These are phyloP conservation scores for Orbilia javanica DNA, from an alignment of 2,329 filamentous ascomycete genomes.

Conservation along the genomic window DNA sequence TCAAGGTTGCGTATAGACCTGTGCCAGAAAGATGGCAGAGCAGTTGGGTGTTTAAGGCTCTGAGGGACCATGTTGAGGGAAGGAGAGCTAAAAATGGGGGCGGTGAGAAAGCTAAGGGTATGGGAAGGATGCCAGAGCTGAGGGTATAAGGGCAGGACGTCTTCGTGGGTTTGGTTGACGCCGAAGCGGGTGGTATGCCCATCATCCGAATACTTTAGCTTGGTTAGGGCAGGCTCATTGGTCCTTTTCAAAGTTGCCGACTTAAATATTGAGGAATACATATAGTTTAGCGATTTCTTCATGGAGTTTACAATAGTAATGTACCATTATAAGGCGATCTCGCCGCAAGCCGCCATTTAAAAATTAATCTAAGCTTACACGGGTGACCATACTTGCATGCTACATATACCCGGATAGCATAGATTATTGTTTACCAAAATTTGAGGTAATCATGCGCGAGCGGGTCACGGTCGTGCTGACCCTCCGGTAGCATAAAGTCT, in stretches of 20 bases:
- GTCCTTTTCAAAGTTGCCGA: neutral
- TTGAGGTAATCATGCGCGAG: neutral
- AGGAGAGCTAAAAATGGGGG: conserved; percentile 73
- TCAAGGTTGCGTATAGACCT: conserved; percentile 91
- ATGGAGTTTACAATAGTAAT: no score
- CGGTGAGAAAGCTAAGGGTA: conserved; percentile 61
- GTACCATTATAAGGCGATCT: neutral
- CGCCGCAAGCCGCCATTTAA: neutral
- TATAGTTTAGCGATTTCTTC: no score
- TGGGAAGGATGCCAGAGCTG: conserved; percentile 54
- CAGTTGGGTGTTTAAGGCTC: conserved; percentile 80
- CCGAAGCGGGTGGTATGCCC: neutral
- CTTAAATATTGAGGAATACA: neutral
- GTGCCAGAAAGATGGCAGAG: conserved; percentile 87
- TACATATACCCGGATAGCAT: neutral
- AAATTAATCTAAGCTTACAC: neutral
- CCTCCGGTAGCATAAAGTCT: neutral
- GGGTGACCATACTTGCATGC: no score
- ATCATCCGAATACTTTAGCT: neutral
- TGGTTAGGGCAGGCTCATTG: neutral
- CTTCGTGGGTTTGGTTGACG: neutral
- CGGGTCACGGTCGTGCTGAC: neutral
- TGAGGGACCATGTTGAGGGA: conserved; percentile 83
- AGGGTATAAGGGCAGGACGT: neutral
- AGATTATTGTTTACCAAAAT: neutral